Evolutionary conservation across 148 eudicot genomes (phyloP), one percentile per base, ranked within the genome.

Genomic region (Oxyria digyna): DNA sequence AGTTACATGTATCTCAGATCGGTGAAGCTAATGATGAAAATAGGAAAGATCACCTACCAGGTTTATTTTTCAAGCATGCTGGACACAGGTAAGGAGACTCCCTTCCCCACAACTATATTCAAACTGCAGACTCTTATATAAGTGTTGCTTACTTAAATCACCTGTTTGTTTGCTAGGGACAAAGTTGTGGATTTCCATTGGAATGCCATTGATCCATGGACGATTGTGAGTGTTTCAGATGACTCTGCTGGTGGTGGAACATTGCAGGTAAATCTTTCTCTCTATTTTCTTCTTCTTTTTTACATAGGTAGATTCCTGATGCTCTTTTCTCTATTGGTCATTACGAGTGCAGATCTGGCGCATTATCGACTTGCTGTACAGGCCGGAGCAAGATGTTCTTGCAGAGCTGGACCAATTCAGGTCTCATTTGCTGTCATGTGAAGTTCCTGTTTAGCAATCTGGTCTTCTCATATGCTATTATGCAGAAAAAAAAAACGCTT

Each of bases 231-330:
- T 62, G 97, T 94, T 15, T 94, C 98, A 31, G 98, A 94, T 35
- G 97, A 94, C 74, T 86, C 92, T 76, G 90, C 87, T 67, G 96
- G 98, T 14, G 97, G 98, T 73, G 98, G 98, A 62, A 94, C 98
- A 11, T 73, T 94, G 69, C 98, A 94, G 97, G 98, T 90, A 85
- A 20, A 55, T 54, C 14, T 54, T 54, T 24, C 31, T 8, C 10
- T 21, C 31, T n/a, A n/a, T n/a, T n/a, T n/a, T n/a, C n/a, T n/a
- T 54, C 32, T 54, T 54, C 32, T 54, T 46, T 6, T 5, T 18
- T 17, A 45, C 7, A 18, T 17, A 20, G 26, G 55, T 26, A 18
- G 11, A 2, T 55, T 26, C 17, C 33, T 55, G 33, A 55, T 17
- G 0, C 11, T 35, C 6, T 35, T 35, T 2, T 57, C 27, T 14